Evolutionary conservation across 257 asterid species (phyloP).

Genomic region (Solanum phureja): DNA sequence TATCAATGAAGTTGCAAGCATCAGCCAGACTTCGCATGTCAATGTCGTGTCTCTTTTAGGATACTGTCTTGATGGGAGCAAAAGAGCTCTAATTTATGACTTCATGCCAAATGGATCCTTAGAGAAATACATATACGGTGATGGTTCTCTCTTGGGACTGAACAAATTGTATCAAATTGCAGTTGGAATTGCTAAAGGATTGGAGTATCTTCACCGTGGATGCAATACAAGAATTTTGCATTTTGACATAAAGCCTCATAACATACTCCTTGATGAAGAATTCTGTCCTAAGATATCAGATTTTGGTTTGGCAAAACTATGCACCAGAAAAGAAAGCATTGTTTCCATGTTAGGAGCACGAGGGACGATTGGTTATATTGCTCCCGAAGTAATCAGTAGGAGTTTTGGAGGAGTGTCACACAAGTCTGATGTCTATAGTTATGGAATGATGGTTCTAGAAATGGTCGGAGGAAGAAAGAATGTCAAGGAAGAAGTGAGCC

Average conservation of each 20-base stretch:
- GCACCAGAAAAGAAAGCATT: no score
- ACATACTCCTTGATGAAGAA: no score
- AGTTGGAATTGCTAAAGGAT: conserved; percentile 9
- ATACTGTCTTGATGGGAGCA: conserved; percentile 9
- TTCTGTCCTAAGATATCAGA: no score
- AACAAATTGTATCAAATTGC: conserved; percentile 3
- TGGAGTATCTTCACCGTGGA: conserved; percentile 18
- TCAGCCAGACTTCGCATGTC: conserved; percentile 13
- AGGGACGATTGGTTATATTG: conserved; percentile 18
- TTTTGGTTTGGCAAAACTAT: no score
- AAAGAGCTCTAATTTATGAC: conserved; percentile 21
- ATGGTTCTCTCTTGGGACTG: neutral
- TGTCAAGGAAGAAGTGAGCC: neutral
- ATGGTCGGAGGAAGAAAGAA: conserved; percentile 17
- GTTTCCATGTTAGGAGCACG: neutral
- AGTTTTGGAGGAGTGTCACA: conserved; percentile 11
- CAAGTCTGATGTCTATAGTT: conserved; percentile 20
- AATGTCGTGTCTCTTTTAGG: conserved; percentile 15
- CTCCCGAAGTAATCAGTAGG: conserved; percentile 14
- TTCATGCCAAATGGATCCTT: conserved; percentile 28
- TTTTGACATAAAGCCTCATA: conserved; percentile 18
- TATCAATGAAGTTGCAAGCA: conserved; percentile 16
- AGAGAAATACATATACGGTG: conserved; percentile 1
- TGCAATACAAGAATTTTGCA: conserved; percentile 15
- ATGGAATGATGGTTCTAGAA: conserved; percentile 25